Evolutionary conservation across 1,284 basidiomycete species (phyloP).

Genomic region (Naganishia sp.): DNA sequence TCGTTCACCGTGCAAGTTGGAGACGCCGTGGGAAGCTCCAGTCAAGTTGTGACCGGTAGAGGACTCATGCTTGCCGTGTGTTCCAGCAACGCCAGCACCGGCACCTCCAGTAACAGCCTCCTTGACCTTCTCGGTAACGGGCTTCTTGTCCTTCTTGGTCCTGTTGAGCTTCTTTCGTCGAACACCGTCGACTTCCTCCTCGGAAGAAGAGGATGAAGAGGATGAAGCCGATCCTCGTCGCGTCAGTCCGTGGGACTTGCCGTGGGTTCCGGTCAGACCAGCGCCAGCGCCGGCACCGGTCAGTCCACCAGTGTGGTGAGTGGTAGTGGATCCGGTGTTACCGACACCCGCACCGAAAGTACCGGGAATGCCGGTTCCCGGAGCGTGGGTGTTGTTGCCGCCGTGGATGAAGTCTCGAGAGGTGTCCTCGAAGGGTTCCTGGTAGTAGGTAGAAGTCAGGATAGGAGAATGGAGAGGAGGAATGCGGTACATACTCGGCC

Average conservation of each 20-base stretch:
- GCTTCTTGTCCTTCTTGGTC: conserved; percentile 11
- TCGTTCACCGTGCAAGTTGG: conserved; percentile 17
- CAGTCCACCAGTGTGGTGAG: not conserved
- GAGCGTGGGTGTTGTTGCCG: conserved; percentile 6
- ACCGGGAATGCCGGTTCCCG: conserved; percentile 14
- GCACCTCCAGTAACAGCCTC: conserved; percentile 18
- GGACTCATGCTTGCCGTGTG: conserved; percentile 3
- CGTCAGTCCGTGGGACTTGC: not conserved
- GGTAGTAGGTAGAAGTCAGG: not conserved
- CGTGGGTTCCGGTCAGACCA: conserved; percentile 7
- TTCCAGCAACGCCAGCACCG: not conserved
- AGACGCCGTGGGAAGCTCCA: conserved; percentile 10
- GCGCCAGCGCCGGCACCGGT: not conserved
- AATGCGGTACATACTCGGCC: conserved; percentile 7
- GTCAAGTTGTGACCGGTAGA: conserved; percentile 4
- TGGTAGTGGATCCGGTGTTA: not conserved
- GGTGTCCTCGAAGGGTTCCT: conserved; percentile 32
- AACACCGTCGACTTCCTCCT: conserved; percentile 19
- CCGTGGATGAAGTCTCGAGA: conserved; percentile 26
- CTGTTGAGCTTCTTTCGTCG: conserved; percentile 23
- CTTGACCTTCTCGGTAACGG: conserved; percentile 15
- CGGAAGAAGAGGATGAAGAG: conserved; percentile 14
- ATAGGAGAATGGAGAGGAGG: not conserved
- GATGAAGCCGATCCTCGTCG: conserved; percentile 14
- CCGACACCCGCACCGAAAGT: conserved; percentile 22